A percentile compares a stretch with the other conserved stretches of the same genome.
phyloP scores from a whole-genome alignment of 331 rosid genomes.

The Ulmus americana region DNA sequence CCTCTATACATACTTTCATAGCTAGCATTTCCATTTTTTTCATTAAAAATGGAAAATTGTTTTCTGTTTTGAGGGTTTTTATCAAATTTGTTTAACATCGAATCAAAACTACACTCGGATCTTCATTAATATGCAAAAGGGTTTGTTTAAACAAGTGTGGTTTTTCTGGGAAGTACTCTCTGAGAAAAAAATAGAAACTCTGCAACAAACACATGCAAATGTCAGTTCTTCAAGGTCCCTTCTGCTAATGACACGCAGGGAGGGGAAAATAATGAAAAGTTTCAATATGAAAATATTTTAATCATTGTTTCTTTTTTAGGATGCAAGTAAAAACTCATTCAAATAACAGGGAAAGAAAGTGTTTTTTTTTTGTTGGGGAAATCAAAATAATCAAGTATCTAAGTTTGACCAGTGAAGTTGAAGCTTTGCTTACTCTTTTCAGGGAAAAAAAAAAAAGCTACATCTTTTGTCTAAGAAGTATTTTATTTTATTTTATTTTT shows the following conservation, averaged over 20 bases:
- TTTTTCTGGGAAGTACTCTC: not conserved
- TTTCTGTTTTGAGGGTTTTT: not conserved
- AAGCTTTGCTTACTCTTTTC: not conserved
- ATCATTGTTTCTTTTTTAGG: not conserved
- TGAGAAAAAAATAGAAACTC: not conserved
- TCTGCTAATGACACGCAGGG: conserved; percentile 9
- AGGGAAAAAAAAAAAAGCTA: not conserved
- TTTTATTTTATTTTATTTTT: not conserved
- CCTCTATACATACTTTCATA: not conserved
- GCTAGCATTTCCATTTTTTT: not conserved
- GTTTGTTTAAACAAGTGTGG: not conserved
- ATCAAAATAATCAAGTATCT: not conserved
- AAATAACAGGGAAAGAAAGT: not conserved
- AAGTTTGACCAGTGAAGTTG: not conserved
- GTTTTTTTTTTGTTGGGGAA: not conserved
- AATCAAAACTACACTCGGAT: not conserved
- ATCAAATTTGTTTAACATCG: not conserved
- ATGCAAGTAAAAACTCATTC: not conserved
- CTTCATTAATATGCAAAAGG: not conserved
- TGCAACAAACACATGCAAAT: conserved; percentile 23
- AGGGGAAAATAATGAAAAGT: not conserved
- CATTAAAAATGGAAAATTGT: not conserved
- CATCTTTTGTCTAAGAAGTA: not conserved
- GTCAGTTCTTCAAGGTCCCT: conserved; percentile 22
- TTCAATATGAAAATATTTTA: conserved; percentile 9